These are phyloP conservation scores for Solanum chacoense DNA, from an alignment of 305 asterid species.

Conservation along the genomic window DNA sequence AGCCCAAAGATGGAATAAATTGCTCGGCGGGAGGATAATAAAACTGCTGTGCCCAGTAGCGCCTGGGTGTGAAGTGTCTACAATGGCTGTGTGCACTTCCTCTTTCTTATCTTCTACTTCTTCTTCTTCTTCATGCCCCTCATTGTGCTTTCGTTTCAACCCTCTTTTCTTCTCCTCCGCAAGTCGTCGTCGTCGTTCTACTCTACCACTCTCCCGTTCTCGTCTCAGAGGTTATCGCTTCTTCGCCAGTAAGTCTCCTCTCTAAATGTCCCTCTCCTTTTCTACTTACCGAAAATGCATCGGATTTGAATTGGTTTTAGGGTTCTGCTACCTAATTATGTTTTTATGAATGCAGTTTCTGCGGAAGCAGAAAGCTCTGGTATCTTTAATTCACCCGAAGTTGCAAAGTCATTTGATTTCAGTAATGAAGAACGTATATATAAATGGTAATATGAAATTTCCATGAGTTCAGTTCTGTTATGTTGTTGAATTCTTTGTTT, in stretches of 20 bases:
- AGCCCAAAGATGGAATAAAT: neutral
- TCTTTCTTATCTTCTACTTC: conserved; percentile 38
- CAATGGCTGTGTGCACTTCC: conserved; percentile 43
- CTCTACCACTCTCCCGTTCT: conserved; percentile 24
- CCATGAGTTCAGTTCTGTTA: neutral
- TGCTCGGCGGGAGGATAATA: conserved; percentile 6
- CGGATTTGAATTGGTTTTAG: neutral
- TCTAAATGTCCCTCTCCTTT: neutral
- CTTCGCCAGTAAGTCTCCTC: conserved; percentile 15
- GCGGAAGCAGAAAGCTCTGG: conserved; percentile 33
- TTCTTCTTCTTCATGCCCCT: conserved; percentile 50
- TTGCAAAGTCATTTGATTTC: conserved; percentile 77
- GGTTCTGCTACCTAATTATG: neutral
- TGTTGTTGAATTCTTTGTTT: neutral
- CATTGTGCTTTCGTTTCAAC: conserved; percentile 40
- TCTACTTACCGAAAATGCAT: neutral
- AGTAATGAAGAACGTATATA: conserved; percentile 81
- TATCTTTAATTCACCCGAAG: conserved; percentile 71
- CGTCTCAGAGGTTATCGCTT: conserved; percentile 11
- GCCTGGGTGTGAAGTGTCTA: neutral
- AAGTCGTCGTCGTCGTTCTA: conserved; percentile 48
- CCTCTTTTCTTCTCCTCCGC: conserved; percentile 36
- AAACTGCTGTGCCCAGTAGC: neutral
- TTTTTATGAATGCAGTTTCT: conserved; percentile 36
- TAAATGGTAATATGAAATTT: conserved; percentile 46